Base-by-base conservation (phyloP, 1,284 basidiomycete genomes). In the Chiua sp. region DNA sequence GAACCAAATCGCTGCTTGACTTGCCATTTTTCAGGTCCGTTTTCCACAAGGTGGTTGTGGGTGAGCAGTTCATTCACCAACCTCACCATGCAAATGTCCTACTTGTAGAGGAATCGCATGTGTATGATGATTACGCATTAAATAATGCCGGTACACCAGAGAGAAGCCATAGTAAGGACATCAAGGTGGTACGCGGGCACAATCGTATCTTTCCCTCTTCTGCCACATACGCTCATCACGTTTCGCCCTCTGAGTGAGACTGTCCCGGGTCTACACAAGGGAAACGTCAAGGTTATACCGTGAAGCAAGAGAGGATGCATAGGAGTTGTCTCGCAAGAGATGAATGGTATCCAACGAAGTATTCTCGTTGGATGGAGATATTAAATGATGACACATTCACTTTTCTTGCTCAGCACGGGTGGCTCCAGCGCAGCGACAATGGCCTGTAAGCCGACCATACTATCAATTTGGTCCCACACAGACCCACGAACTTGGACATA, bases 361-460 rank as follows among this genome's bases (percentile, higher is more conserved):
- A 70, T 70, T 66, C 67, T 68, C 69, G 55, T 56, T 61, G 56
- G 55, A 63, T 54, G 60, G 57, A 57, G 61, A 68, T 71, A 76
- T 87, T 82, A 97, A 77, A 94, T 85, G 72, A 97, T 85, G 74
- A 93, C 82, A 85, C 96, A 98, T 79, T 87, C 90, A 70, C 79
- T 85, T 81, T 81, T 88, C 81, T 88, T 91, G 85, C 90, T 95
- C 71, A 92, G 82, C 66, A 97, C 90, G 64, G 97, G 97, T 61
- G 97, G 97, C 77, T 98, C 97, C 67, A 99, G 87, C 26, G 96
- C 98, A 64, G 97, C 97, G 64, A 98, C 97, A 74, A 99, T 98
- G 59, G 97, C 97, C 96, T 97, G 72, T 39, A 37, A 13, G 22
- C 18, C 37, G 61, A 60, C 44, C 56, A 30, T 58, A 39, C 55